Evolutionary conservation across 1,139 yeast species (phyloP).

Genomic region (Saccharomyces hybrid): DNA sequence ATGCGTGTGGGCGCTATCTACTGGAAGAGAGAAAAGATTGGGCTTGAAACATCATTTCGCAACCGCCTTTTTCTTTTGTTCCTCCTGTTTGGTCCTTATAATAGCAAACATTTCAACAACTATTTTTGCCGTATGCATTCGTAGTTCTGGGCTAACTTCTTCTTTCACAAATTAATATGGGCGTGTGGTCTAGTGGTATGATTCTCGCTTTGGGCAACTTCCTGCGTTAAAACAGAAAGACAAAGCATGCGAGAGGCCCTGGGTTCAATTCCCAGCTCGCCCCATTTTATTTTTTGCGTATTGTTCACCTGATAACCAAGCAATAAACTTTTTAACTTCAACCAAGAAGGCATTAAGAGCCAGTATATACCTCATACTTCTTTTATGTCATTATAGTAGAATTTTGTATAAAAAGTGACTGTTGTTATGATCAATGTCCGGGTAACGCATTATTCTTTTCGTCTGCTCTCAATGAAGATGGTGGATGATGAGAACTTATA

Average conservation of each 20-base stretch:
- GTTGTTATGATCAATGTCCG: neutral
- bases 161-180: neutral
- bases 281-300: slow-evolving; percentile 14
- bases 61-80: too few relatives aligned
- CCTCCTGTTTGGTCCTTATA: too few relatives aligned
- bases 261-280: slow-evolving; percentile 32
- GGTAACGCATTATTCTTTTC: neutral
- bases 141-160: too few relatives aligned
- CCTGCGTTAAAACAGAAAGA: neutral
- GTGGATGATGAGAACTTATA: neutral
- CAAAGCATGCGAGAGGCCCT: slow-evolving; percentile 11
- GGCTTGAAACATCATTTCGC: too few relatives aligned
- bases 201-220: slow-evolving; percentile 8
- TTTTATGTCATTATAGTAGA: neutral
- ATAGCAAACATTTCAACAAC: too few relatives aligned
- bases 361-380: neutral
- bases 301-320: too few relatives aligned
- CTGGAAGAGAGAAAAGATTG: too few relatives aligned
- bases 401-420: neutral
- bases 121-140: too few relatives aligned
- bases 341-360: neutral
- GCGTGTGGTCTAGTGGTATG: slow-evolving; percentile 10
- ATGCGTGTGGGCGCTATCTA: too few relatives aligned
- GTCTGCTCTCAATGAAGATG: neutral
- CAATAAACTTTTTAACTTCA: neutral